phyloP scores from a whole-genome alignment of 106 monocot genomes.

The Hemerocallis citrina region DNA sequence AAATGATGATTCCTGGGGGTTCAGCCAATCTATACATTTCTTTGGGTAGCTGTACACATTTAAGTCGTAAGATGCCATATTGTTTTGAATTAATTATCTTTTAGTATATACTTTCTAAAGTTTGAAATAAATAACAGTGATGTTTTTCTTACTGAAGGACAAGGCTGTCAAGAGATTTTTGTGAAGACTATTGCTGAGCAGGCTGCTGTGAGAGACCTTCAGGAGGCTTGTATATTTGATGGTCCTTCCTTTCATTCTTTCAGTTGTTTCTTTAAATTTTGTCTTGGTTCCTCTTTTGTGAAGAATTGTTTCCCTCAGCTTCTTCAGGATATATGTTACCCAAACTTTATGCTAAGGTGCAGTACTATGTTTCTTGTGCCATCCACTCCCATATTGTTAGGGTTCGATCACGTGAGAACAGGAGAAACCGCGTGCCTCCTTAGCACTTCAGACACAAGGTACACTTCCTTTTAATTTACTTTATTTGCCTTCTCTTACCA shows the following conservation, averaged over 20 bases:
- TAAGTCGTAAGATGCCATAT: no score
- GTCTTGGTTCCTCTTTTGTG: no score
- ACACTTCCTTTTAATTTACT: not conserved
- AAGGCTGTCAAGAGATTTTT: slow-evolving; percentile 28
- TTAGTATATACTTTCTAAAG: no score
- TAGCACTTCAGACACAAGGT: slow-evolving; percentile 49
- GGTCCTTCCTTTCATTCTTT: not conserved
- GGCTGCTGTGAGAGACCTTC: slow-evolving; percentile 27
- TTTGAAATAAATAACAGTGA: no score
- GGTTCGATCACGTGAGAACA: slow-evolving; percentile 36
- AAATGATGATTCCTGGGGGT: no score
- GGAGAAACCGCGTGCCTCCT: slow-evolving; percentile 48
- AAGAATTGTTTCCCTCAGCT: no score
- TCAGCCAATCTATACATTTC: no score
- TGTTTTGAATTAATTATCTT: no score
- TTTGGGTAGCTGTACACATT: no score
- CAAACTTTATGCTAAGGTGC: slow-evolving; percentile 55
- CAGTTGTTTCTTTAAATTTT: no score
- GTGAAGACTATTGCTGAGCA: slow-evolving; percentile 32
- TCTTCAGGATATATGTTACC: slow-evolving; percentile 50
- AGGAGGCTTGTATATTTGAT: slow-evolving; percentile 24
- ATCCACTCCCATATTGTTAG: slow-evolving; percentile 60
- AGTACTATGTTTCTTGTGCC: slow-evolving; percentile 52
- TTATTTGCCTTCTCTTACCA: no score
- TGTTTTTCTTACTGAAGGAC: slow-evolving; percentile 7